Conservation (phyloP, 2,329 filamentous ascomycete species). For the Zasmidium angulare region DNA sequence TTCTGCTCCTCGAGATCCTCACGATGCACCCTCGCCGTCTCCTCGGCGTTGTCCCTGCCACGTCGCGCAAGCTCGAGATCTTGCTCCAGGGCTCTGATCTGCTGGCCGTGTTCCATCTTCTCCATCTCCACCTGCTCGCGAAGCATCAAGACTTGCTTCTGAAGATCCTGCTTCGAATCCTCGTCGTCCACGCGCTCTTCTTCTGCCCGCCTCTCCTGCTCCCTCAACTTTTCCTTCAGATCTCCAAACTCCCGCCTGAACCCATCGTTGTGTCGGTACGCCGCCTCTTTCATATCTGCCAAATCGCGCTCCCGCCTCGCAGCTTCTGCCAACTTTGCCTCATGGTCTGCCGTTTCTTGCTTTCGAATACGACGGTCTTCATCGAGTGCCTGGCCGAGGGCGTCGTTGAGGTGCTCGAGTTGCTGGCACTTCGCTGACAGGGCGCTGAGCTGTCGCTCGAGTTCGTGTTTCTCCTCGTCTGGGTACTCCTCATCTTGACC, state of each 20-base stretch:
- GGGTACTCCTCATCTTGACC: constrained; percentile 8
- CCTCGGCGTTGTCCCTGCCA: constrained; percentile 23
- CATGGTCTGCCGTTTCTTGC: constrained; percentile 21
- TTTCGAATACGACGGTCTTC: constrained; percentile 26
- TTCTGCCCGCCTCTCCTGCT: constrained; percentile 16
- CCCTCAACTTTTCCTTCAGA: constrained; percentile 22
- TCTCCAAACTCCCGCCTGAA: constrained; percentile 23
- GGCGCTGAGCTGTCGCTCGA: constrained; percentile 25
- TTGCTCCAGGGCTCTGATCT: constrained; percentile 19
- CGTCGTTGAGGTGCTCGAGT: constrained; percentile 29
- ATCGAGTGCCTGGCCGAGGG: constrained; percentile 25
- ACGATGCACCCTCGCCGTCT: constrained; percentile 17
- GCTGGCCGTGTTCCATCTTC: constrained; percentile 14
- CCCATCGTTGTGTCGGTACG: constrained; percentile 24
- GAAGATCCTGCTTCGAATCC: constrained; percentile 13
- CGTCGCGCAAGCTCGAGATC: constrained; percentile 25
- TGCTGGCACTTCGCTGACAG: constrained; percentile 28
- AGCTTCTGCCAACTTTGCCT: constrained; percentile 20
- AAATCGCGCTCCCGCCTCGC: constrained; percentile 24
- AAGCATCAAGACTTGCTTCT: constrained; percentile 21
- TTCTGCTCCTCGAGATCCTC: constrained; percentile 28
- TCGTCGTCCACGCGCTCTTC: constrained; percentile 10
- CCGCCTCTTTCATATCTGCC: constrained; percentile 26
- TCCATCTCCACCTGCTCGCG: constrained; percentile 21
- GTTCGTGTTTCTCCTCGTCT: constrained; percentile 16